Percentiles rank a stretch among this genome's conserved stretches.
Evolutionary conservation across 768 basidiomycete species (phyloP).

Genomic region (Strobilomyces echinocephalus): DNA sequence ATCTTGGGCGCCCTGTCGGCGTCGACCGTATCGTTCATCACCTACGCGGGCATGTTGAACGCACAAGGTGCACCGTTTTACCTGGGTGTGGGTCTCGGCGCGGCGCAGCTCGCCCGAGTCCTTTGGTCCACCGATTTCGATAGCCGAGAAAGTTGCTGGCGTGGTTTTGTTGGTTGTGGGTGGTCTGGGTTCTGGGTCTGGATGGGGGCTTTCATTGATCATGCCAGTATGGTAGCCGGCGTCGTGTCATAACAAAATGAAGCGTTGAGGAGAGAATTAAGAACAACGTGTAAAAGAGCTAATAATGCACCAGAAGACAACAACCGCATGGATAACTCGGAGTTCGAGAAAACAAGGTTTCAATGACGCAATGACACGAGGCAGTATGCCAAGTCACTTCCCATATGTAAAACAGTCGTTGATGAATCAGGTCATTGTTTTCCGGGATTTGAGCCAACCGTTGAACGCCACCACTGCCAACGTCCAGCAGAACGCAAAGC

Average conservation of each 20-base stretch:
- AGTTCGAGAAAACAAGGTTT: not conserved
- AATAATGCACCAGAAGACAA: not conserved
- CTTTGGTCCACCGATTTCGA: conserved; percentile 74
- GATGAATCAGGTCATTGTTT: conserved; percentile 20
- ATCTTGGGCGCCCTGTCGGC: conserved; percentile 72
- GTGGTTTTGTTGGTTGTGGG: conserved; percentile 81
- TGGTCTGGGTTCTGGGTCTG: conserved; percentile 87
- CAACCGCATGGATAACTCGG: not conserved
- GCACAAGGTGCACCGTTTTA: conserved; percentile 76
- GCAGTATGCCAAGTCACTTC: not conserved
- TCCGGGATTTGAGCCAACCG: conserved; percentile 64
- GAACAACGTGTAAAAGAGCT: not conserved
- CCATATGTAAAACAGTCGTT: not conserved
- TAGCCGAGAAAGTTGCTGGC: conserved; percentile 77
- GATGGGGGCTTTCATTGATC: conserved; percentile 76
- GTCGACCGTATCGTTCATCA: conserved; percentile 67
- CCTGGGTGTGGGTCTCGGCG: conserved; percentile 67
- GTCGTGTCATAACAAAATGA: conserved; percentile 4
- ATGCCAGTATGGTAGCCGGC: conserved; percentile 30
- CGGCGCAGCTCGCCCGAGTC: conserved; percentile 73
- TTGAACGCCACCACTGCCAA: conserved; percentile 72
- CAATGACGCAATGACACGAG: not conserved
- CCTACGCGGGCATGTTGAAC: conserved; percentile 78
- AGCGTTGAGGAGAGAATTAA: not conserved
- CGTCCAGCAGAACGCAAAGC: conserved; percentile 82